Percentiles rank a stretch among this genome's conserved stretches.
Conservation (phyloP, 1,139 yeast species). For the Maudiozyma humilis region DNA sequence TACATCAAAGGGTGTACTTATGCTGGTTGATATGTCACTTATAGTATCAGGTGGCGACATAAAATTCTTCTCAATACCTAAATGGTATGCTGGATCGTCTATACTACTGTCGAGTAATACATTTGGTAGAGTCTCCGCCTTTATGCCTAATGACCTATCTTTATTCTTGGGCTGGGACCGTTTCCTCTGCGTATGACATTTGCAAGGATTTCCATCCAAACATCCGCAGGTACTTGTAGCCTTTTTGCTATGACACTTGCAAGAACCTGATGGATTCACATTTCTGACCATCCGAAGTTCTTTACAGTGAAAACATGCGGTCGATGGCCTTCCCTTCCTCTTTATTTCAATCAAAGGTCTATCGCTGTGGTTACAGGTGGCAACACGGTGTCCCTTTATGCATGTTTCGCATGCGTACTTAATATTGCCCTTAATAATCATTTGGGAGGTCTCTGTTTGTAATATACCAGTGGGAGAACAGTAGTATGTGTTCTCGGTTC, state of each 20-base stretch:
- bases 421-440: constrained; percentile 85
- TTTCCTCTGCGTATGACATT: constrained; percentile 11
- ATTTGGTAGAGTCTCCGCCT: neutral
- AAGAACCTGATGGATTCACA: constrained; percentile 52
- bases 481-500: no score
- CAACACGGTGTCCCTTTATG: constrained; percentile 88
- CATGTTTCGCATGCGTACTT: constrained; percentile 95
- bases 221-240: constrained; percentile 27
- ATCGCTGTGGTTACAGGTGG: constrained; percentile 84
- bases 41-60: neutral
- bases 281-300: constrained; percentile 64
- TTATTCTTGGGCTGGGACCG: neutral
- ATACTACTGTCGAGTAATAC: neutral
- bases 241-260: constrained; percentile 56
- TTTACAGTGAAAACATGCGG: constrained; percentile 84
- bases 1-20: neutral
- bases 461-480: no score
- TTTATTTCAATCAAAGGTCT: constrained; percentile 82
- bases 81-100: neutral
- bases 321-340: constrained; percentile 91
- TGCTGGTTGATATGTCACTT: neutral
- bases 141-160: no score
- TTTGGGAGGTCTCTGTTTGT: constrained; percentile 24
- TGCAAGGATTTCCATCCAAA: constrained; percentile 7
- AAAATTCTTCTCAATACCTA: no score